Evolutionary conservation across 139 green algal species (phyloP), one percentile per base, ranked within the genome.

Genomic region (Zygnema circumcarinatum): DNA sequence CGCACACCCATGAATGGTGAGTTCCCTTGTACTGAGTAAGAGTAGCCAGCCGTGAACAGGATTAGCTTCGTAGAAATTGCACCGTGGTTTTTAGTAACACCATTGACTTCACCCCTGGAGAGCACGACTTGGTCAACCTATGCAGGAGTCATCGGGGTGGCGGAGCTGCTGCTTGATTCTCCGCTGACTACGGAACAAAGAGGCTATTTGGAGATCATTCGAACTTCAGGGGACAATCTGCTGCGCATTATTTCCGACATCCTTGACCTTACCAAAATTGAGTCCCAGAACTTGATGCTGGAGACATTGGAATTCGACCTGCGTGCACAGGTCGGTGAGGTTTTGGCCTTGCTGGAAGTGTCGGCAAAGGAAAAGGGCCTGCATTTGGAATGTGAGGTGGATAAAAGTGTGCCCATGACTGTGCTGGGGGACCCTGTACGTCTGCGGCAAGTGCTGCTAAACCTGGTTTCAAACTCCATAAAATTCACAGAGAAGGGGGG

Each of bases 1-100:
- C 90, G 93, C 67, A 95, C 93, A 1, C 93, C 93, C 22, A 84
- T 95, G 39, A 95, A 95, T 73, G 93, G 81, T 38, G 53, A 32
- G 2, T 0, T 3, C 75, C 35, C n/a, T n/a, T n/a, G n/a, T n/a
- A 20, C 22, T 33, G 56, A n/a, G n/a, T n/a, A n/a, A n/a, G n/a
- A n/a, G n/a, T n/a, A n/a, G n/a, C n/a, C n/a, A n/a, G n/a, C n/a
- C n/a, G n/a, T n/a, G n/a, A n/a, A n/a, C n/a, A n/a, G n/a, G n/a
- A n/a, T n/a, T n/a, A n/a, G n/a, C n/a, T n/a, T n/a, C n/a, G n/a
- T n/a, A n/a, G n/a, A n/a, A n/a, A n/a, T n/a, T n/a, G n/a, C n/a
- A n/a, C n/a, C n/a, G n/a, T n/a, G n/a, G n/a, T n/a, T n/a, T n/a
- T n/a, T n/a, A n/a, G n/a, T n/a, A n/a, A n/a, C n/a, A n/a, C n/a